Conservation (phyloP, 2,329 filamentous ascomycete genomes). For the Emericellopsis atlantica region DNA sequence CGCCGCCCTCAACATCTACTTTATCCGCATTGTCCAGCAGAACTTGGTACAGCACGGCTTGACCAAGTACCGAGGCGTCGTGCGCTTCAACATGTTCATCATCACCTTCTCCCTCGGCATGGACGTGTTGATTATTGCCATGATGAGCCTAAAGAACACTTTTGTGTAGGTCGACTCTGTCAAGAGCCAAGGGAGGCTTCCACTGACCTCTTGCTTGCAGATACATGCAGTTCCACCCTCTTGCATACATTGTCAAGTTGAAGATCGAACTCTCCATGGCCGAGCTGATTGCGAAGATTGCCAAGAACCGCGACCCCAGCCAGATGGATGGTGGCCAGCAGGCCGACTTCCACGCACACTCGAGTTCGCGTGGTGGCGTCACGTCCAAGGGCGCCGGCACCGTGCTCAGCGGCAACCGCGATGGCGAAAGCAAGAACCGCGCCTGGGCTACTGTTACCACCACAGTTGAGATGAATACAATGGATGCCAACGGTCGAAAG, state of each 20-base stretch:
- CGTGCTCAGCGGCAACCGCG: too few relatives aligned
- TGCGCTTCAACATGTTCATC: conserved; percentile 20
- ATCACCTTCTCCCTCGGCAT: conserved; percentile 15
- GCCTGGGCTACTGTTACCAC: too few relatives aligned
- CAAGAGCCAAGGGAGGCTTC: not conserved
- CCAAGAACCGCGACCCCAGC: too few relatives aligned
- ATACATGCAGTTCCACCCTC: conserved; percentile 5
- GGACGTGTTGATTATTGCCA: conserved; percentile 7
- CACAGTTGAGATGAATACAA: too few relatives aligned
- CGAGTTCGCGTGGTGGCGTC: too few relatives aligned
- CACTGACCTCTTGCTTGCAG: not conserved
- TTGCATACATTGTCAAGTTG: conserved; percentile 5
- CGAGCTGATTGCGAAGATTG: conserved; percentile 5
- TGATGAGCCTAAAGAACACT: conserved; percentile 3
- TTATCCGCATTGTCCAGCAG: conserved; percentile 27
- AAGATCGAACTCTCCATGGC: conserved; percentile 4
- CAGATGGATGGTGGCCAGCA: too few relatives aligned
- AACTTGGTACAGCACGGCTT: conserved; percentile 33
- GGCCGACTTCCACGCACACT: too few relatives aligned
- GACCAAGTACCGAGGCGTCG: conserved; percentile 32
- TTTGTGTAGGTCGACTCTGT: conserved; percentile 2
- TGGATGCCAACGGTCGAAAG: too few relatives aligned
- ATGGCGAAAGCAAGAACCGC: too few relatives aligned
- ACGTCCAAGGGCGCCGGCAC: too few relatives aligned
- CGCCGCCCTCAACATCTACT: conserved; percentile 30